Conservation (phyloP, 1,139 yeast genomes). For the Geotrichum siamense region DNA sequence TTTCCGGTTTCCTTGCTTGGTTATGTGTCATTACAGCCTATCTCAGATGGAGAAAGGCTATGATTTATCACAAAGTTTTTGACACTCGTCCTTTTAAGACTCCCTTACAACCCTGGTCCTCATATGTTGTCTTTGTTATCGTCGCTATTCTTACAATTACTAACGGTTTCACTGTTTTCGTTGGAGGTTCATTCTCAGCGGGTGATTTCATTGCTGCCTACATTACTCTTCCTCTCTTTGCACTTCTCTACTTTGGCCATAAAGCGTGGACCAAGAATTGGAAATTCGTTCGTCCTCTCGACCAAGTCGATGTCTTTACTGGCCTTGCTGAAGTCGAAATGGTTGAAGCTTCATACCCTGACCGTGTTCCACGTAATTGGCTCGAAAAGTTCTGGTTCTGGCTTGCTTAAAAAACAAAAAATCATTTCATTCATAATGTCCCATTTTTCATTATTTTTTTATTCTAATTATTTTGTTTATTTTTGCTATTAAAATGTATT, state of each 20-base stretch:
- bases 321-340: constrained; percentile 48
- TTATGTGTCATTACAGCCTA: constrained; percentile 41
- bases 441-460: neutral
- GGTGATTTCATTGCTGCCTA: constrained; percentile 47
- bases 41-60: constrained; percentile 50
- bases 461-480: no score
- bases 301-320: constrained; percentile 42
- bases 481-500: no score
- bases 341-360: constrained; percentile 36
- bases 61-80: constrained; percentile 27
- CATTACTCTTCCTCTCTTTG: constrained; percentile 46
- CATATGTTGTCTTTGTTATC: constrained; percentile 42
- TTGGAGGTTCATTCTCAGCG: constrained; percentile 45
- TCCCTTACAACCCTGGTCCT: constrained; percentile 42
- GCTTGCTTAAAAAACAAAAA: constrained; percentile 36
- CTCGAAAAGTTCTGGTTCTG: constrained; percentile 41
- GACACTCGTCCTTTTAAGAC: constrained; percentile 40
- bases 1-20: constrained; percentile 44
- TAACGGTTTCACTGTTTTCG: constrained; percentile 65
- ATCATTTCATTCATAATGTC: no score
- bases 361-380: constrained; percentile 35
- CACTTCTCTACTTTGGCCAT: constrained; percentile 45
- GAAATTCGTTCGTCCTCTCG: constrained; percentile 39
- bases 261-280: constrained; percentile 43
- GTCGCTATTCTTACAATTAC: constrained; percentile 47